Percentiles rank a stretch among this genome's conserved stretches.
Evolutionary conservation across 1,139 yeast genomes (phyloP).

Genomic region (Arxiozyma slooffiae): DNA sequence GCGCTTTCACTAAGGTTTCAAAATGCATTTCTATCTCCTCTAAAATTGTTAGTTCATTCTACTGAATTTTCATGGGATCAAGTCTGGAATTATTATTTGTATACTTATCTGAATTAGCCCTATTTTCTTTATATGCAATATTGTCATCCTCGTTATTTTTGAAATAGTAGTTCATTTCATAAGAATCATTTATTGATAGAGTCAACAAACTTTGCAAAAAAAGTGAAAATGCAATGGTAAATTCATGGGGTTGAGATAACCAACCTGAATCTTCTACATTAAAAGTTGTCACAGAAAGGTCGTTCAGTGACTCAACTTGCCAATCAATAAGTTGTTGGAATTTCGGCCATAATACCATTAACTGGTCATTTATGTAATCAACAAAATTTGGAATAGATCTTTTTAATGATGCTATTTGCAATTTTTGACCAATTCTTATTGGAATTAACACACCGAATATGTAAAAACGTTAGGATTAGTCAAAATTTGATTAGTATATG

Average conservation of each 20-base stretch:
- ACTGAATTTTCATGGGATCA: constrained; percentile 50
- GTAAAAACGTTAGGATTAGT: constrained; percentile 42
- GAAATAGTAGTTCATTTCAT: background rate
- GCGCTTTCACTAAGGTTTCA: constrained; percentile 24
- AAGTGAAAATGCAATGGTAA: constrained; percentile 75
- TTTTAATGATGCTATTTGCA: constrained; percentile 53
- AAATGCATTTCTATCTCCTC: constrained; percentile 26
- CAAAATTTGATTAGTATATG: constrained; percentile 40
- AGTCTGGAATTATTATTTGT: background rate
- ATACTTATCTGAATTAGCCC: background rate
- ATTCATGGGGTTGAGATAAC: constrained; percentile 44
- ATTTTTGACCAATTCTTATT: constrained; percentile 58
- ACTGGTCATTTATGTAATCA: constrained; percentile 58
- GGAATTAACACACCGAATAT: constrained; percentile 70
- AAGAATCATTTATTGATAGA: constrained; percentile 25
- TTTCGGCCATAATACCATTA: constrained; percentile 72
- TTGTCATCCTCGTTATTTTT: background rate
- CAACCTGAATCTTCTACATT: constrained; percentile 27
- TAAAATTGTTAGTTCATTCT: constrained; percentile 26
- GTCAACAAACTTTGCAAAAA: constrained; percentile 64
- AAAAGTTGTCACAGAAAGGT: constrained; percentile 28
- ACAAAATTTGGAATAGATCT: constrained; percentile 65
- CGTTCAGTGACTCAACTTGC: constrained; percentile 60
- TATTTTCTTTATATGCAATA: background rate
- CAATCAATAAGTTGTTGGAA: constrained; percentile 68